phyloP scores from a whole-genome alignment of 208 protist species.

The Leptomonas pyrrhocoris region DNA sequence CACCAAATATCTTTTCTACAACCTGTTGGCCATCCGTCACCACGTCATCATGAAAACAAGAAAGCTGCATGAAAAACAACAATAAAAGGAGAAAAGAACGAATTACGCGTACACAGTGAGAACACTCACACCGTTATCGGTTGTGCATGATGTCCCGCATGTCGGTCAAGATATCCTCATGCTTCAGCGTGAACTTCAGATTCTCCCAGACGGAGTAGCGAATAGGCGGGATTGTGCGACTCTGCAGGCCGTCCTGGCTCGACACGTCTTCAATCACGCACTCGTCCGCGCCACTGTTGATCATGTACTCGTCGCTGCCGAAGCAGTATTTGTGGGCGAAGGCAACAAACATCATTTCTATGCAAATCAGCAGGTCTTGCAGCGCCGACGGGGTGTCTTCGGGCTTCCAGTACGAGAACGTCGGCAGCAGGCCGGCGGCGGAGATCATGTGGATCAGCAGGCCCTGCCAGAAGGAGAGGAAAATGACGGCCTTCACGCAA shows the following conservation, averaged over 20 bases:
- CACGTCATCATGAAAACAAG: background rate
- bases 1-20: no score
- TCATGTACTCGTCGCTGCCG: slow-evolving; percentile 79
- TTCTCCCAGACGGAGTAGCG: slow-evolving; percentile 80
- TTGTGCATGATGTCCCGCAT: slow-evolving; percentile 79
- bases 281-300: slow-evolving; percentile 23
- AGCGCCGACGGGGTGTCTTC: slow-evolving; percentile 71
- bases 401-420: slow-evolving; percentile 76
- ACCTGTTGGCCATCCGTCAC: background rate
- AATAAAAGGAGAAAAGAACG: background rate
- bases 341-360: slow-evolving; percentile 93
- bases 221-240: slow-evolving; percentile 63
- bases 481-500: slow-evolving; percentile 92
- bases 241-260: slow-evolving; percentile 33
- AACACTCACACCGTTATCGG: slow-evolving; percentile 26
- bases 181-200: slow-evolving; percentile 82
- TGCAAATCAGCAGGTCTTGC: slow-evolving; percentile 90
- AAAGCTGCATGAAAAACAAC: slow-evolving; percentile 1
- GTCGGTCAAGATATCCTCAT: slow-evolving; percentile 84
- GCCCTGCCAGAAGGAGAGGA: slow-evolving; percentile 94
- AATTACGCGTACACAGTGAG: background rate
- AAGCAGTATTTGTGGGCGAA: slow-evolving; percentile 93
- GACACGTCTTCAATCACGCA: slow-evolving; percentile 36
- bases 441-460: slow-evolving; percentile 84
- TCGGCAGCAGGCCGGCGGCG: slow-evolving; percentile 67